phyloP scores from a whole-genome alignment of 208 protist species.

The Wallacemonas collosoma region DNA sequence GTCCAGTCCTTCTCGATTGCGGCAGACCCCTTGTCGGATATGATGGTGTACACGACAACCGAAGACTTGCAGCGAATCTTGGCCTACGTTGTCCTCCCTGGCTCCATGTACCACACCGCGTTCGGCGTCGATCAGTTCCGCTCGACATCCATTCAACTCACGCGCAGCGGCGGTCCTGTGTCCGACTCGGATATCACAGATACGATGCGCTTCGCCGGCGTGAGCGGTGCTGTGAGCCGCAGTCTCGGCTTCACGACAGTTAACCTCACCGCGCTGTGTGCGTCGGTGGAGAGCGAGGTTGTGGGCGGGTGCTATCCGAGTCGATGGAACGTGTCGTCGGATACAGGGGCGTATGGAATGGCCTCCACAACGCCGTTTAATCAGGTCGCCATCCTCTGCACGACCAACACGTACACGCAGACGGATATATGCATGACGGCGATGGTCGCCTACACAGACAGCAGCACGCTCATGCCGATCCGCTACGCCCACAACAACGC shows the following conservation, averaged over 20 bases:
- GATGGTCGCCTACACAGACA: slow-evolving; percentile 21
- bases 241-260: slow-evolving; percentile 37
- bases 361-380: slow-evolving; percentile 26
- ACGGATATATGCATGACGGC: slow-evolving; percentile 22
- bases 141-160: background rate
- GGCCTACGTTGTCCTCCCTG: slow-evolving; percentile 32
- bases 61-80: slow-evolving; percentile 36
- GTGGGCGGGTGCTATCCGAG: background rate
- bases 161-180: background rate
- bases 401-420: slow-evolving; percentile 2
- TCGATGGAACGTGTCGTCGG: background rate
- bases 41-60: slow-evolving; percentile 65
- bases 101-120: slow-evolving; percentile 24
- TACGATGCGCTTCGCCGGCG: slow-evolving; percentile 18
- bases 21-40: slow-evolving; percentile 55
- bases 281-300: background rate
- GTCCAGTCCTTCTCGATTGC: slow-evolving; percentile 28
- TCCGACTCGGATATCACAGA: background rate
- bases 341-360: slow-evolving; percentile 29
- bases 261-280: slow-evolving; percentile 24
- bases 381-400: slow-evolving; percentile 47
- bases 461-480: background rate
- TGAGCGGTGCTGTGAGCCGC: slow-evolving; percentile 15
- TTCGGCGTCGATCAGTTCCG: slow-evolving; percentile 20
- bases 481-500: background rate